Conservation (phyloP, 345 rosid species). For the Eucalyptus tenuipes region DNA sequence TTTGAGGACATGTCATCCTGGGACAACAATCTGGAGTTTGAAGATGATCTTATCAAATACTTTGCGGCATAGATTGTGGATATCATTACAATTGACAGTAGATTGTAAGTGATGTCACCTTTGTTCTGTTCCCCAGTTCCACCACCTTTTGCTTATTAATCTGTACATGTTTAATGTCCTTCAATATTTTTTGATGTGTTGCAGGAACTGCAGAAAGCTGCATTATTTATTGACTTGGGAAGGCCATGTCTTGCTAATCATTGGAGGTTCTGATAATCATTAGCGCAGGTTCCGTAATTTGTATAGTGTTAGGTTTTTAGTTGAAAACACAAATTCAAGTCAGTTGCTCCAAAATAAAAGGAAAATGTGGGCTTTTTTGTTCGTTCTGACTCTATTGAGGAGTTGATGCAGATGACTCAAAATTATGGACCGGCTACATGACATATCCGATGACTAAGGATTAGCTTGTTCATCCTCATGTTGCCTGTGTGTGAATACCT, state of each 20-base stretch:
- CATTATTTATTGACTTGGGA: not conserved
- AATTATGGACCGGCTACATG: not conserved
- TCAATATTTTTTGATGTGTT: not conserved
- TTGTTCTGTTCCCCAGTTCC: not conserved
- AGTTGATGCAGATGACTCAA: not conserved
- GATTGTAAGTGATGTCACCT: not conserved
- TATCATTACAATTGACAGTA: not conserved
- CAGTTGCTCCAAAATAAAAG: not conserved
- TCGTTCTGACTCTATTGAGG: not conserved
- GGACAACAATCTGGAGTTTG: slow-evolving; percentile 1
- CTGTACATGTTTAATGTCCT: not conserved
- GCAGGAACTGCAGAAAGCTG: not conserved
- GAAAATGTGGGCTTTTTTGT: not conserved
- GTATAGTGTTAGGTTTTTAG: not conserved
- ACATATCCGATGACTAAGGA: not conserved
- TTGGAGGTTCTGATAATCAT: not conserved
- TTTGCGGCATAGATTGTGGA: slow-evolving; percentile 3
- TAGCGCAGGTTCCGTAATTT: not conserved
- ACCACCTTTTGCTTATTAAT: not conserved
- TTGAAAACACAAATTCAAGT: not conserved
- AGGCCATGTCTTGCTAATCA: not conserved
- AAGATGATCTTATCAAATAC: slow-evolving; percentile 8
- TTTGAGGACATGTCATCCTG: slow-evolving; percentile 1
- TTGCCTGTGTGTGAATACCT: not conserved
- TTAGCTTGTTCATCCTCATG: not conserved